These are phyloP conservation scores for Nigrospora sphaerica DNA, from an alignment of 2,329 filamentous ascomycete species.

Conservation along the genomic window DNA sequence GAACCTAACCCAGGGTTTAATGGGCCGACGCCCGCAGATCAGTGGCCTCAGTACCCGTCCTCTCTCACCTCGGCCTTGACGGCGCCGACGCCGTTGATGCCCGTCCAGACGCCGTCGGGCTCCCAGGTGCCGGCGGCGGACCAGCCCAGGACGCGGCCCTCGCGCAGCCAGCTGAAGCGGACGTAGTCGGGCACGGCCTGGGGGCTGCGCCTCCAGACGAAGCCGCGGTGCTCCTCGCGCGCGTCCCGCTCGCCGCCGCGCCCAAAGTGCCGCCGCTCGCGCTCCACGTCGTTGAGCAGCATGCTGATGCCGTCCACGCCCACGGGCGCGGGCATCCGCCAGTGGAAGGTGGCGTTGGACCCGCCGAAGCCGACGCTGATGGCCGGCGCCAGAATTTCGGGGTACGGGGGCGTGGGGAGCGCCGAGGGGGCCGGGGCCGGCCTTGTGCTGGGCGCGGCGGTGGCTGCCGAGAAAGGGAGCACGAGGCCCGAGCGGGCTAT, in stretches of 20 bases:
- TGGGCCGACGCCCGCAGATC: too few species aligned
- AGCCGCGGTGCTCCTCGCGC: not conserved
- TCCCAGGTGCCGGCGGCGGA: slow-evolving; percentile 8
- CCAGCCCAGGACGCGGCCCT: slow-evolving; percentile 4
- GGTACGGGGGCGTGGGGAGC: not conserved
- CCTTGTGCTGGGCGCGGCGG: not conserved
- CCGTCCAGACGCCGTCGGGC: slow-evolving; percentile 26
- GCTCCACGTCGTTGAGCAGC: slow-evolving; percentile 6
- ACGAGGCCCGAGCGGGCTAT: slow-evolving; percentile 23
- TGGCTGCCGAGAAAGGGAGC: not conserved
- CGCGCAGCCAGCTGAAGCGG: slow-evolving; percentile 8
- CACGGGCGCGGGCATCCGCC: slow-evolving; percentile 1
- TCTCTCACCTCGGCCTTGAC: too few species aligned
- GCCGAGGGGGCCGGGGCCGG: not conserved
- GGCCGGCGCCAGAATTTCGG: slow-evolving; percentile 5
- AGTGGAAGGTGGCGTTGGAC: slow-evolving; percentile 5
- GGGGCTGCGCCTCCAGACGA: slow-evolving; percentile 8
- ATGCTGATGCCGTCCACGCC: slow-evolving; percentile 5
- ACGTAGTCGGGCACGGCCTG: slow-evolving; percentile 12
- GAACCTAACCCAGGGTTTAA: too few species aligned
- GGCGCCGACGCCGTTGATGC: not conserved
- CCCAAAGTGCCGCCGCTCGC: not conserved
- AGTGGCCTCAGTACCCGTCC: too few species aligned
- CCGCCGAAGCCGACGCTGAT: slow-evolving; percentile 2
- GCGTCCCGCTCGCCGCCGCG: not conserved